Percentiles rank a stretch among this genome's conserved stretches.
Conservation (phyloP, 2,329 filamentous ascomycete species). For the Pleoardoris graminearum region DNA sequence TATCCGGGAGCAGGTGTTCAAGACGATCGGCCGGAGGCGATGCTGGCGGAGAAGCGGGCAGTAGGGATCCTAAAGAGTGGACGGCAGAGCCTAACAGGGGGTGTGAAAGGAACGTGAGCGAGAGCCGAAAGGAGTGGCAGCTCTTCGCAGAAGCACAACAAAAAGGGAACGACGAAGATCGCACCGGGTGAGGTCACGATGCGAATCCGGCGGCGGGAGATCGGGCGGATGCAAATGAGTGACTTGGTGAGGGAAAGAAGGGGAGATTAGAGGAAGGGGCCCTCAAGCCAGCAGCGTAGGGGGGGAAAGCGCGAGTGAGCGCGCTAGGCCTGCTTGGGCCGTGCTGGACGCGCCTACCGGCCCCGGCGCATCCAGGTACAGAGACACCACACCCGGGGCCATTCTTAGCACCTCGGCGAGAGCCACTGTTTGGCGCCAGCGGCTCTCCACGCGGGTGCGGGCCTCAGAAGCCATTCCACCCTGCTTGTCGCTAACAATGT, state of each 20-base stretch:
- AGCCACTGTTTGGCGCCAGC: conserved; percentile 25
- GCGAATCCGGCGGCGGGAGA: conserved; percentile 38
- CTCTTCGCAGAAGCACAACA: conserved; percentile 46
- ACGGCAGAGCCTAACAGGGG: conserved; percentile 43
- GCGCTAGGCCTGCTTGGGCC: conserved; percentile 13
- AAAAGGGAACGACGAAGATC: conserved; percentile 44
- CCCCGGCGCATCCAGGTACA: conserved; percentile 13
- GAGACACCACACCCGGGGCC: conserved; percentile 14
- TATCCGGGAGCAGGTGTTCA: conserved; percentile 41
- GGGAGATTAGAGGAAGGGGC: conserved; percentile 41
- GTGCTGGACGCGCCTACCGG: conserved; percentile 17
- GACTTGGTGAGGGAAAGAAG: conserved; percentile 35
- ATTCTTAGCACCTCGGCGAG: conserved; percentile 22
- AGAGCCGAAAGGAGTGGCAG: conserved; percentile 50
- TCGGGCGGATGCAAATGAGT: conserved; percentile 42
- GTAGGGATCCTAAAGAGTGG: conserved; percentile 43
- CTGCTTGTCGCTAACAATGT: not conserved
- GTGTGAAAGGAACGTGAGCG: conserved; percentile 45
- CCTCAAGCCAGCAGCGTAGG: conserved; percentile 31
- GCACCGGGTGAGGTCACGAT: conserved; percentile 44
- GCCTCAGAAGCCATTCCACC: conserved; percentile 9
- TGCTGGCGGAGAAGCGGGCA: conserved; percentile 31
- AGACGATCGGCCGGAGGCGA: conserved; percentile 45
- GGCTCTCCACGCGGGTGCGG: conserved; percentile 9
- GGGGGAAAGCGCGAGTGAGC: conserved; percentile 27